A percentile compares a stretch with the other conserved stretches of the same genome.
Conservation (phyloP, 208 protist genomes). For the Trypanosoma theileri region DNA sequence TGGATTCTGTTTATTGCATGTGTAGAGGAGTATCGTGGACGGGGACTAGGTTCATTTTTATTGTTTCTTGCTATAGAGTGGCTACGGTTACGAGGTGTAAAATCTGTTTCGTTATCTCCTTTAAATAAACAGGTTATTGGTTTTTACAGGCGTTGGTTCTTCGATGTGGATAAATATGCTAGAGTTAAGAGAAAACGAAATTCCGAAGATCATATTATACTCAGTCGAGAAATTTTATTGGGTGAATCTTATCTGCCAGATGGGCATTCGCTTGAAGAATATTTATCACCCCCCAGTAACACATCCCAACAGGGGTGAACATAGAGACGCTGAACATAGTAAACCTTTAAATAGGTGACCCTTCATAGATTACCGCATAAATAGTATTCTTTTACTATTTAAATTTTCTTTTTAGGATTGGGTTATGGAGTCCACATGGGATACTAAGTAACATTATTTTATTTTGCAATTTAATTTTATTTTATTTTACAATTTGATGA, state of each 20-base stretch:
- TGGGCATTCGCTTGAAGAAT: constrained; percentile 26
- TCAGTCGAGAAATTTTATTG: constrained; percentile 28
- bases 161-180: constrained; percentile 15
- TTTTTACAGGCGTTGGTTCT: constrained; percentile 46
- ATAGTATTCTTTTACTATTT: too few relatives aligned
- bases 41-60: constrained; percentile 49
- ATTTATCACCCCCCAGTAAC: background rate
- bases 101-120: constrained; percentile 33
- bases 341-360: background rate
- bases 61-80: constrained; percentile 57
- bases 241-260: constrained; percentile 32
- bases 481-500: too few relatives aligned
- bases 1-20: constrained; percentile 47
- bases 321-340: background rate
- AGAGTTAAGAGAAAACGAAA: constrained; percentile 14
- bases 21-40: constrained; percentile 23
- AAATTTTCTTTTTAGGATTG: too few relatives aligned
- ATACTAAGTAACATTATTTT: too few relatives aligned
- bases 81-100: constrained; percentile 20
- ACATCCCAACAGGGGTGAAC: background rate
- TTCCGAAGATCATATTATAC: constrained; percentile 10
- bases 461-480: too few relatives aligned
- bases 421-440: too few relatives aligned
- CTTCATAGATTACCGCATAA: too few relatives aligned
- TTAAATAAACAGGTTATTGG: constrained; percentile 20